Percentiles rank a stretch among this genome's conserved stretches.
These are phyloP conservation scores for Lactarius hengduanensis DNA, from an alignment of 768 basidiomycete genomes.

Conservation along the genomic window DNA sequence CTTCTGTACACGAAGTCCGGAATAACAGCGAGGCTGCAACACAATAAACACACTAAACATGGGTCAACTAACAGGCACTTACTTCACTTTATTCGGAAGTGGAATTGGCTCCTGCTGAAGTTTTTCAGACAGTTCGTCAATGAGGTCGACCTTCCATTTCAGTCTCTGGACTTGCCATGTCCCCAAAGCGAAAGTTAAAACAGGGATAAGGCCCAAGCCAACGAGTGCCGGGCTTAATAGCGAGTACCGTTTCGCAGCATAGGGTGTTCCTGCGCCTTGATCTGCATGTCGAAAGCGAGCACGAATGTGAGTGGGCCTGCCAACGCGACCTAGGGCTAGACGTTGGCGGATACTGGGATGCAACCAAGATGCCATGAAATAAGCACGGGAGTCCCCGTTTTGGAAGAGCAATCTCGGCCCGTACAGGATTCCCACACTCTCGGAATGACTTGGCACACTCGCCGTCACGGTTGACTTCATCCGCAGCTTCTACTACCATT, in stretches of 20 bases:
- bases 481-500: constrained; percentile 22
- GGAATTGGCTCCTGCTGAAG: constrained; percentile 72
- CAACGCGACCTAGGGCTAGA: constrained; percentile 6
- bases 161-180: constrained; percentile 93
- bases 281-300: constrained; percentile 24
- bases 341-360: constrained; percentile 4
- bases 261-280: constrained; percentile 31
- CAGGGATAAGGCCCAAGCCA: constrained; percentile 79
- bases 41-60: constrained; percentile 29
- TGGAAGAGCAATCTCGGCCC: constrained; percentile 15
- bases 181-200: constrained; percentile 88
- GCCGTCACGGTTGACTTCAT: neutral
- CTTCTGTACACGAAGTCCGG: constrained; percentile 90
- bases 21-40: constrained; percentile 60
- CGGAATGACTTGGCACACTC: neutral
- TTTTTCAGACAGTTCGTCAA: constrained; percentile 92
- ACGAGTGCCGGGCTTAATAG: constrained; percentile 70
- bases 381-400: neutral
- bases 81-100: constrained; percentile 89
- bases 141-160: constrained; percentile 92
- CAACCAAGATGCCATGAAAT: constrained; percentile 8
- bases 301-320: neutral
- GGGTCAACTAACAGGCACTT: constrained; percentile 33
- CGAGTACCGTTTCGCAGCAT: constrained; percentile 57
- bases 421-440: constrained; percentile 7